These are phyloP conservation scores for Lentinula detonsa DNA, from an alignment of 768 basidiomycete species.

Conservation along the genomic window DNA sequence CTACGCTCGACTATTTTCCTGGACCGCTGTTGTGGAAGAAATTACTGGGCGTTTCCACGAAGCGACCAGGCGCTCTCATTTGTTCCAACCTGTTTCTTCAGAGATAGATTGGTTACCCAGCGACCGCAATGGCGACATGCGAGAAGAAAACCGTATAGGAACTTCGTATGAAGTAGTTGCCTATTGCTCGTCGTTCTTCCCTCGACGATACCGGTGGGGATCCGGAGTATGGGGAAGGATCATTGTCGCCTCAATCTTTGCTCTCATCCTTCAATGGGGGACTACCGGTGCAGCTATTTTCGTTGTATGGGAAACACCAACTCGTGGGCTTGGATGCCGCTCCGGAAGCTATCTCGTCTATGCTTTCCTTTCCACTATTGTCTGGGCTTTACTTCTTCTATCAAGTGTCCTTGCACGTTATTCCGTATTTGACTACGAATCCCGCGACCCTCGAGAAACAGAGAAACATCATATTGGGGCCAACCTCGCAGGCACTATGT, in stretches of 20 bases:
- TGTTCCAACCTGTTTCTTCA: constrained; percentile 7
- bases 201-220: constrained; percentile 13
- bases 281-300: constrained; percentile 22
- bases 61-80: constrained; percentile 9
- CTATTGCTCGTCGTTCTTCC: constrained; percentile 13
- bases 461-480: not conserved
- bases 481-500: constrained; percentile 11
- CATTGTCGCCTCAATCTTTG: constrained; percentile 20
- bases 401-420: constrained; percentile 18
- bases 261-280: constrained; percentile 25
- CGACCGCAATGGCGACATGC: not conserved
- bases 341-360: constrained; percentile 24
- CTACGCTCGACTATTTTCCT: constrained; percentile 15
- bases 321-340: constrained; percentile 27
- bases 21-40: constrained; percentile 12
- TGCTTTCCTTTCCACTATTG: constrained; percentile 18
- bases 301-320: constrained; percentile 23
- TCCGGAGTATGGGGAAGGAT: constrained; percentile 18
- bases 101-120: constrained; percentile 3
- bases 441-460: not conserved
- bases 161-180: constrained; percentile 11
- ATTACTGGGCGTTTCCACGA: constrained; percentile 6
- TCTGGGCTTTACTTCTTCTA: constrained; percentile 22
- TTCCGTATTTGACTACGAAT: not conserved
- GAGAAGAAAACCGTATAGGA: constrained; percentile 13